Base-by-base conservation (phyloP, 805 yeast species). In the Kodamaea restingae region DNA sequence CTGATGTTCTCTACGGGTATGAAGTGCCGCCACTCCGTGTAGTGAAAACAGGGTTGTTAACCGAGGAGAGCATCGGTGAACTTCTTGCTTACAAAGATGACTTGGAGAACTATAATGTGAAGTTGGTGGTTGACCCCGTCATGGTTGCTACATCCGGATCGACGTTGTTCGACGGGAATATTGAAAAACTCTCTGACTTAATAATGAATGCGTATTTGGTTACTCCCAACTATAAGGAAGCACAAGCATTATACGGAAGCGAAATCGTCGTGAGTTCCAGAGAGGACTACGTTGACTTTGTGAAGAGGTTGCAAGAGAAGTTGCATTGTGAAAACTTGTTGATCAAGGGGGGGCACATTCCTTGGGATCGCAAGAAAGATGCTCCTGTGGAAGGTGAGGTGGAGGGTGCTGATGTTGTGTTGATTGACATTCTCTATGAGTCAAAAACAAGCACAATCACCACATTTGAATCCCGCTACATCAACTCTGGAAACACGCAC, bases 101-200 rank as follows among this genome's bases (percentile, higher is more conserved):
- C 22, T 58, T 68, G 26, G 52, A 61, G 3, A 31, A 48, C 4
- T 37, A 50, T 10, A 38, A 41, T 1, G 51, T 67, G 17, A 55
- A 52, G 41, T 48, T 87, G 15, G 78, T 86, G 1, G 68, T 88
- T 31, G 96, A 88, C 55, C 95, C 96, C 0, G 95, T 88, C 4
- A 74, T 88, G 76, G 80, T 83, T 7, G 79, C 93, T 3, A 85
- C 95, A 0, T 78, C 93, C 0, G 96, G 96, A 1, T 71, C 76
- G 14, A 54, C 63, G 3, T 63, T 88, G 31, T 70, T 80, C 21
- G 74, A 71, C 25, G 65, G 67, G 22, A 60, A 66, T 0, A 74
- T 75, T 2, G 58, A 80, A 48, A 55, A 58, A 8, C 56, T 58
- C 20, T 49, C 58, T 0, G 54, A 54, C 12, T 49, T 84, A 28